Evolutionary conservation across 768 basidiomycete genomes (phyloP).

Genomic region (Russula foetens): DNA sequence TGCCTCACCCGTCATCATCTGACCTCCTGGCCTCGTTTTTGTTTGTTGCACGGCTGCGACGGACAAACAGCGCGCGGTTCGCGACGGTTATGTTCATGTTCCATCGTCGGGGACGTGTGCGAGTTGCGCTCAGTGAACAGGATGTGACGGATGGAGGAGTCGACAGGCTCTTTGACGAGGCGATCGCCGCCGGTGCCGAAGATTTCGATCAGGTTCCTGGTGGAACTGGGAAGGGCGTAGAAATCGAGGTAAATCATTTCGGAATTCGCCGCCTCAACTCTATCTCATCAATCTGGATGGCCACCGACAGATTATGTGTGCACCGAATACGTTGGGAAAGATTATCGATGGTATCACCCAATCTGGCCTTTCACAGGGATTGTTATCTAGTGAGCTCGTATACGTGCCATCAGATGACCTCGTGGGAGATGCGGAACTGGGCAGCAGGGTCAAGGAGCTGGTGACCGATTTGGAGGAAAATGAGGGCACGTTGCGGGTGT

Average conservation of each 20-base stretch:
- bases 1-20: too few species aligned
- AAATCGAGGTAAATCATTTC: constrained; percentile 11
- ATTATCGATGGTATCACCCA: constrained; percentile 9
- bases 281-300: neutral
- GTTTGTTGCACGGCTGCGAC: neutral
- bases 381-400: constrained; percentile 16
- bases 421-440: constrained; percentile 16
- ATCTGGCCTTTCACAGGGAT: constrained; percentile 9
- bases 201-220: constrained; percentile 13
- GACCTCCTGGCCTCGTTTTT: neutral
- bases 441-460: constrained; percentile 5
- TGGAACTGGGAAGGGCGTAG: neutral
- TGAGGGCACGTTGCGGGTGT: constrained; percentile 18
- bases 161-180: constrained; percentile 15
- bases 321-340: constrained; percentile 10
- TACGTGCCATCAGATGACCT: constrained; percentile 22
- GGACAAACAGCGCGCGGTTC: constrained; percentile 14
- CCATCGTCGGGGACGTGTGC: constrained; percentile 13
- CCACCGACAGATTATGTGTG: constrained; percentile 13
- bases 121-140: constrained; percentile 8
- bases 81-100: constrained; percentile 20
- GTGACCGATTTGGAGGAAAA: constrained; percentile 17
- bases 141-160: neutral
- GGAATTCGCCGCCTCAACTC: too few species aligned
- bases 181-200: constrained; percentile 15